Evolutionary conservation across 768 basidiomycete genomes (phyloP), one percentile per base, ranked within the genome.

Genomic region (Xanthoconium stramineum): DNA sequence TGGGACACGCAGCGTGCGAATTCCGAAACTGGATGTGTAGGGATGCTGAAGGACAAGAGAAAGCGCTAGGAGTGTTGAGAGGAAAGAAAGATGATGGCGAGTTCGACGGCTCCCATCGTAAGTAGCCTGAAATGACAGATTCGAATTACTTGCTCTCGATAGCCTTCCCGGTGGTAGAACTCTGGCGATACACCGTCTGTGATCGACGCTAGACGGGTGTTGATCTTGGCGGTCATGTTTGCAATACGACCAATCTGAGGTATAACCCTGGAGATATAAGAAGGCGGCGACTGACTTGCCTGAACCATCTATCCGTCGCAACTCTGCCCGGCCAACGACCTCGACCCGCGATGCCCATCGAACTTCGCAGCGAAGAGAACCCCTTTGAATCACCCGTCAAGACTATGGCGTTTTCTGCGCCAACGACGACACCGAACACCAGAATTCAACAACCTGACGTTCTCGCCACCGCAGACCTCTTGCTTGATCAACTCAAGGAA

Each of bases 401-500:
- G 42, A 1, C 42, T 8, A 39, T 9, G 7, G 1, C 30, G 24
- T 28, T 10, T n/a, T 46, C 39, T 17, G 20, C 51, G 28, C 47
- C 56, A 38, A 20, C 30, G 12, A 28, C 37, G 24, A 30, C 2
- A 33, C 4, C 43, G 8, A n/a, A 33, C 29, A 50, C 11, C 19
- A 28, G n/a, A 45, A 29, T 55, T 10, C 60, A 44, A 48, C 56
- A 62, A 20, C 45, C 56, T 39, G 56, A 71, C 44, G 38, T 69
- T n/a, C 71, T 70, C 52, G 58, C 58, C 30, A 72, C 69, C 15
- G 67, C 71, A 3, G 69, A 61, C 49, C 68, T 67, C 24, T 57
- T 70, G 28, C 50, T 71, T 44, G 61, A 61, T 33, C 69, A 71
- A 5, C 43, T 70, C 5, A 60, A 59, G 45, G 57, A 58, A 17